Evolutionary conservation across 805 yeast species (phyloP).

Genomic region (Candida nemodendra): DNA sequence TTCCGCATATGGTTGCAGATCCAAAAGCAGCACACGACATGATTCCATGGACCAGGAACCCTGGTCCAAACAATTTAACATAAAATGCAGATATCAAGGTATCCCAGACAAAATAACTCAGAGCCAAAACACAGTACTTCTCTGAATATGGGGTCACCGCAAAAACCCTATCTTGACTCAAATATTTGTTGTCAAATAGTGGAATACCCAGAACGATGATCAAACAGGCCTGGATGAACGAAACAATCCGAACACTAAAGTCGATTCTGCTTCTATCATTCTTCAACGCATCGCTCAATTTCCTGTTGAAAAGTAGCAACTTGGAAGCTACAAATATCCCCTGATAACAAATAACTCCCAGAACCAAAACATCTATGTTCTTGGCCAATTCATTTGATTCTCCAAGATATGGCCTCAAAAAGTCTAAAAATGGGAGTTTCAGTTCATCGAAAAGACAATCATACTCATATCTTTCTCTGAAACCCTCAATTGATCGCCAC

Average conservation of each 20-base stretch:
- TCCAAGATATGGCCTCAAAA: constrained; percentile 7
- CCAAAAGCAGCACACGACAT: constrained; percentile 35
- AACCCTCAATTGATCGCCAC: constrained; percentile 10
- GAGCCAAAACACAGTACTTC: constrained; percentile 31
- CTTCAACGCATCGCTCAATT: constrained; percentile 13
- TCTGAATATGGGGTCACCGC: constrained; percentile 35
- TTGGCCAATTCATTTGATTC: constrained; percentile 18
- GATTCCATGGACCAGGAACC: constrained; percentile 36
- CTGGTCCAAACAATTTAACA: constrained; percentile 32
- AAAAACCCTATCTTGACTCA: constrained; percentile 31
- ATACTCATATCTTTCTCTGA: constrained; percentile 18
- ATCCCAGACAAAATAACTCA: constrained; percentile 39
- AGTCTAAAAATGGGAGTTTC: constrained; percentile 20
- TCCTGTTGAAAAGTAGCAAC: constrained; percentile 15
- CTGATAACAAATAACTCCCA: constrained; percentile 20
- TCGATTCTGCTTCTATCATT: constrained; percentile 25
- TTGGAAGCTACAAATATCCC: constrained; percentile 14
- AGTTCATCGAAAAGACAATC: constrained; percentile 23
- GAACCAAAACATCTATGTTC: constrained; percentile 21
- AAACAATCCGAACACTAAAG: constrained; percentile 33
- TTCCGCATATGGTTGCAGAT: constrained; percentile 21
- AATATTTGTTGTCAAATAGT: constrained; percentile 26
- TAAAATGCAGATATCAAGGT: constrained; percentile 29
- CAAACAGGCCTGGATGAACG: constrained; percentile 33
- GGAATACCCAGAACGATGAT: constrained; percentile 33